Base-by-base conservation (phyloP, 1,284 basidiomycete genomes). In the Austropuccinia psidii region DNA sequence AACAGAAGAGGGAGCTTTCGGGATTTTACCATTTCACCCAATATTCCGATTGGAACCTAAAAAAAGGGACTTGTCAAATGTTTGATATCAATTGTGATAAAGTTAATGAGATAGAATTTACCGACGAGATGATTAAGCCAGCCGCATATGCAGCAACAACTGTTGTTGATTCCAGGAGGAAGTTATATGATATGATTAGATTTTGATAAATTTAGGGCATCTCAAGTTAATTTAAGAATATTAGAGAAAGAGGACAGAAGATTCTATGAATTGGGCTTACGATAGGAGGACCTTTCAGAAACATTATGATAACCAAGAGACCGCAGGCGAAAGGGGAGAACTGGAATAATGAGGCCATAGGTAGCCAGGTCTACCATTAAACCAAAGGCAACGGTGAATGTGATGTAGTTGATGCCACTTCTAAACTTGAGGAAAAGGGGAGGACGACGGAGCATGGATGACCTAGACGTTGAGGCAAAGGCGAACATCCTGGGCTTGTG, bases 121-220 rank as follows among this genome's bases (percentile, higher is more conserved):
- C 67, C 4, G 67, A 69, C 19, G 67, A 69, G 55, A 60, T 29
- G 41, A 54, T 43, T 6, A 72, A 35, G 37, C 69, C 69, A 19
- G 62, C n/a, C 39, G 57, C 69, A 21, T 49, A 62, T 19, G 69
- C 69, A 45, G 69, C 58, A 39, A 72, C 54, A 11, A 72, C 69
- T 72, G 35, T n/a, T 21, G 24, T 50, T 17, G 24, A 33, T 19
- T 35, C n/a, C n/a, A n/a, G 27, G 35, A 50, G 21, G 57, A 61
- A n/a, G 17, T 13, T 49, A 17, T n/a, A 21, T 29, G 3, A 31
- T 13, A 7, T 31, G 3, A 35, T 17, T 27, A 6, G n/a, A 19
- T 58, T 37, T 66, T 24, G 41, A 49, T 17, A 7, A 43, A 43
- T 19, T n/a, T 39, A 41, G 29, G 6, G 9, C 8, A 13, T n/a